These are phyloP conservation scores for Dimocarpus longan DNA, from an alignment of 345 rosid genomes.

Conservation along the genomic window DNA sequence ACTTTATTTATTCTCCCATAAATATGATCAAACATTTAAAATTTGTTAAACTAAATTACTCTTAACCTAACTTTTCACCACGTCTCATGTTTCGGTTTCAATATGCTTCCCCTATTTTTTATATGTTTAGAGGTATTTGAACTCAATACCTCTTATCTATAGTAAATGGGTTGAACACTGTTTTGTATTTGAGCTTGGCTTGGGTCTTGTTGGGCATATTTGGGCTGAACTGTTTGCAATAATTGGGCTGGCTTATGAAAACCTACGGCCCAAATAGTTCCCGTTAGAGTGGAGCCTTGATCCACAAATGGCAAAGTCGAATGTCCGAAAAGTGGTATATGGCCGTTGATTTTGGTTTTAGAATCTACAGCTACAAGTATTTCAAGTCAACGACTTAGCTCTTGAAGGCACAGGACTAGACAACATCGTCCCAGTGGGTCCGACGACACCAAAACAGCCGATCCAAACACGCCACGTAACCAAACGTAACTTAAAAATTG, in stretches of 20 bases:
- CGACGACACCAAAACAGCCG: background rate
- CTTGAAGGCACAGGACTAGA: background rate
- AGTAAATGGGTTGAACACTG: too few species aligned
- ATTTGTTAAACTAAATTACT: too few species aligned
- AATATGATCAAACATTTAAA: background rate
- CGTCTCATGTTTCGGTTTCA: too few species aligned
- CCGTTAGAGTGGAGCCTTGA: background rate
- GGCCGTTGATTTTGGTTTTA: background rate
- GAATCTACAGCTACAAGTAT: background rate
- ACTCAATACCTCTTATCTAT: too few species aligned
- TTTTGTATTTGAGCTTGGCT: background rate
- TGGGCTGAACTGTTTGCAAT: background rate
- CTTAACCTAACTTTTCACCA: too few species aligned
- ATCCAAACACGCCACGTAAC: background rate
- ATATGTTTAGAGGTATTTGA: too few species aligned
- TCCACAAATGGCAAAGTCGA: background rate
- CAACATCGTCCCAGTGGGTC: background rate
- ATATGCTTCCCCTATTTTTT: too few species aligned
- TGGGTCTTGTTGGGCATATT: background rate
- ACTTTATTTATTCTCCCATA: background rate
- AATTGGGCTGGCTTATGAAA: background rate
- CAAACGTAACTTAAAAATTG: background rate
- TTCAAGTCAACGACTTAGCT: background rate
- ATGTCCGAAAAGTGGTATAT: background rate
- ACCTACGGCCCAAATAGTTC: background rate